A percentile compares a stretch with the other conserved stretches of the same genome.
Conservation (phyloP, 306 rosid species). For the Malus orientalis region DNA sequence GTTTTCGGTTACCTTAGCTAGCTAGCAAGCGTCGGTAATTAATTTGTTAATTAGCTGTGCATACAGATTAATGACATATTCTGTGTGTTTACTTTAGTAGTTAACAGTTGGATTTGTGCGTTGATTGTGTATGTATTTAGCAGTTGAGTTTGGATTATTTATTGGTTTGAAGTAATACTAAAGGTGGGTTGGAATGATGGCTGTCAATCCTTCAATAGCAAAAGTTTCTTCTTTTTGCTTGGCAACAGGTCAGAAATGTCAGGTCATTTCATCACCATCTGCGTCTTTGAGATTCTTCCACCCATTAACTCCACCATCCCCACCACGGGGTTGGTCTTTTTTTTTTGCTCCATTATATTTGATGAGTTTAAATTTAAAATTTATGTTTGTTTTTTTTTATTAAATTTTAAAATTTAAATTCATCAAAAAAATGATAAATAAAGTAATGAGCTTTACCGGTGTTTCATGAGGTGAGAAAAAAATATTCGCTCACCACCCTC, state of each 20-base stretch:
- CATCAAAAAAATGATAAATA: no score
- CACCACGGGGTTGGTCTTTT: not conserved
- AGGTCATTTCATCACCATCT: constrained; percentile 46
- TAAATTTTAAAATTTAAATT: no score
- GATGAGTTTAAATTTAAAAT: no score
- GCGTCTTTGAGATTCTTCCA: constrained; percentile 38
- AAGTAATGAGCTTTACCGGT: no score
- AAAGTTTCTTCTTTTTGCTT: constrained; percentile 35
- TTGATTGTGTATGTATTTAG: not conserved
- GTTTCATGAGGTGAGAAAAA: no score
- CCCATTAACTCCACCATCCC: constrained; percentile 4
- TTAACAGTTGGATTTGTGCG: not conserved
- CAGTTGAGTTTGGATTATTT: not conserved
- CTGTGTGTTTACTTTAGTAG: not conserved
- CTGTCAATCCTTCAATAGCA: constrained; percentile 55
- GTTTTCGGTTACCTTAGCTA: not conserved
- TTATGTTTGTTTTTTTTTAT: no score
- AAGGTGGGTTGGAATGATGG: constrained; percentile 63
- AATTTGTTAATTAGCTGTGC: not conserved
- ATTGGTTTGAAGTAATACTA: not conserved
- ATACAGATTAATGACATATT: not conserved
- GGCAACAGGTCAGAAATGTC: constrained; percentile 61
- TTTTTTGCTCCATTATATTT: no score
- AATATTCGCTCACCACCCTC: no score
- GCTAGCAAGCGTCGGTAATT: not conserved